Evolutionary conservation across 805 yeast genomes (phyloP).

Genomic region (Yarrowia sp.): DNA sequence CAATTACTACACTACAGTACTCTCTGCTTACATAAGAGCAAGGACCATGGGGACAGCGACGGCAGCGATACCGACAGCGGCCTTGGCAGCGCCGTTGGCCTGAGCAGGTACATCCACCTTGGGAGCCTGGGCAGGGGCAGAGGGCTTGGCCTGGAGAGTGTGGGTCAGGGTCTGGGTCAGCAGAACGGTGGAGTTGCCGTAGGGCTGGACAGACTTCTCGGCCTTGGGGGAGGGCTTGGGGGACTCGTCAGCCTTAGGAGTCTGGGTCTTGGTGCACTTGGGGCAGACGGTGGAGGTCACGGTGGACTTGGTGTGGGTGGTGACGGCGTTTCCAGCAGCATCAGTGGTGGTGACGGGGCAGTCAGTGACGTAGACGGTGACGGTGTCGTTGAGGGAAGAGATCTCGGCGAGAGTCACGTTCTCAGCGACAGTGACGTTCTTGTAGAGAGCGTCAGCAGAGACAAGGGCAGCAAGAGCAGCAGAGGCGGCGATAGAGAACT

Average conservation of each 20-base stretch:
- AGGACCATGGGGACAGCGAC: conserved; percentile 12
- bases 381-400: too few species aligned
- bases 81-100: conserved; percentile 21
- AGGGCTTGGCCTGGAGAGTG: conserved; percentile 1
- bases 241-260: neutral
- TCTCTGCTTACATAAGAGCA: conserved; percentile 1
- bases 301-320: conserved; percentile 8
- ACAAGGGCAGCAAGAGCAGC: conserved; percentile 1
- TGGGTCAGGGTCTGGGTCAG: conserved; percentile 28
- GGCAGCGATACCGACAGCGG: conserved; percentile 6
- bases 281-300: conserved; percentile 23
- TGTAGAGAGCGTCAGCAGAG: neutral
- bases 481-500: conserved; percentile 10
- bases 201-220: neutral
- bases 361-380: conserved; percentile 18
- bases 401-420: too few species aligned
- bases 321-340: neutral
- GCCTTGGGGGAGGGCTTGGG: conserved; percentile 7
- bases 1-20: too few species aligned
- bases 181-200: neutral
- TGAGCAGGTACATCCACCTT: neutral
- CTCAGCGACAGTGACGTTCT: too few species aligned
- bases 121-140: conserved; percentile 16
- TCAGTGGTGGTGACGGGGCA: conserved; percentile 18
- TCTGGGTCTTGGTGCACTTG: conserved; percentile 27